A percentile compares a stretch with the other conserved stretches of the same genome.
Evolutionary conservation across 345 rosid species (phyloP).

Genomic region (Gossypium thurberi): DNA sequence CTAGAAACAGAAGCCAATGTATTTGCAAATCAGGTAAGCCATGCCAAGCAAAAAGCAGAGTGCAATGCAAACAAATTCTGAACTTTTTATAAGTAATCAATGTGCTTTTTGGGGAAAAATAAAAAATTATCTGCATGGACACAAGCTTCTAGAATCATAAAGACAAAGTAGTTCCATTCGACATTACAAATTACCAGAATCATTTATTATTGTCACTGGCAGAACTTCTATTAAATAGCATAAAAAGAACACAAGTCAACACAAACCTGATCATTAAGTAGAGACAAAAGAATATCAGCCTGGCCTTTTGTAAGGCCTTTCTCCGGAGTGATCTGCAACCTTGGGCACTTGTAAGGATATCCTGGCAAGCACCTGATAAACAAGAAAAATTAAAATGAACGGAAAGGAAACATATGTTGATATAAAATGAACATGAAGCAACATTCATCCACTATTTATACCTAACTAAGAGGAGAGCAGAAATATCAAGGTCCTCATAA

Average conservation of each 20-base stretch:
- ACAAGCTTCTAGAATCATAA: not conserved
- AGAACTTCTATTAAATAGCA: not conserved
- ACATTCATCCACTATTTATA: slow-evolving; percentile 16
- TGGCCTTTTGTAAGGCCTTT: slow-evolving; percentile 64
- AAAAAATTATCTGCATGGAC: not conserved
- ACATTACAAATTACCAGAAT: not conserved
- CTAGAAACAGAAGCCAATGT: not conserved
- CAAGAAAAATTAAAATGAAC: slow-evolving; percentile 4
- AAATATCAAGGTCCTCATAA: slow-evolving; percentile 70
- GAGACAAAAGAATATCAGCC: slow-evolving; percentile 67
- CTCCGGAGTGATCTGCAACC: slow-evolving; percentile 74
- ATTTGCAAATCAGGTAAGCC: not conserved
- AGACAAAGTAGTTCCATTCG: slow-evolving; percentile 9
- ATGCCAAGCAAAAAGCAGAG: not conserved
- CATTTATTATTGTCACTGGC: not conserved
- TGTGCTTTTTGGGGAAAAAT: not conserved
- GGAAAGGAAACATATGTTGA: not conserved
- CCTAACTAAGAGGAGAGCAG: slow-evolving; percentile 80
- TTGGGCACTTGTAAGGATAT: slow-evolving; percentile 90
- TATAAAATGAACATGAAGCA: slow-evolving; percentile 10
- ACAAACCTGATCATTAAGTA: slow-evolving; percentile 79
- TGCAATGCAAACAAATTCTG: not conserved
- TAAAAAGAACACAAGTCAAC: slow-evolving; percentile 9
- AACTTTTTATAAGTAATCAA: slow-evolving; percentile 4
- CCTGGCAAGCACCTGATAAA: slow-evolving; percentile 81